Percentiles rank a stretch among this genome's conserved stretches.
Evolutionary conservation across 129 eudicot genomes (phyloP).

Genomic region (Erigeron canadensis): DNA sequence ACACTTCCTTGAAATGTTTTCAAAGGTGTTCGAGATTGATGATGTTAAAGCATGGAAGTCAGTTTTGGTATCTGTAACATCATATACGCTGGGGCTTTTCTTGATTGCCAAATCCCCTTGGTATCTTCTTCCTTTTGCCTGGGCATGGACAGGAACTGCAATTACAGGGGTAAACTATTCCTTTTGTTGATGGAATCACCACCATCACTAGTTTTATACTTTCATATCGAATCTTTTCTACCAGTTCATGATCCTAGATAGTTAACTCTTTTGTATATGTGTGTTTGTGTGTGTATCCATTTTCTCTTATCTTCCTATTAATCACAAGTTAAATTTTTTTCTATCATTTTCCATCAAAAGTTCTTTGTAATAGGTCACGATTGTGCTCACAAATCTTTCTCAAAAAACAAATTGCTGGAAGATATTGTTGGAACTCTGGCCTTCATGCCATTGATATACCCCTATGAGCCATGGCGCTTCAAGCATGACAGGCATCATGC

Average conservation of each 20-base stretch:
- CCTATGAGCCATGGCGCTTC: slow-evolving; percentile 97
- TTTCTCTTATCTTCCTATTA: background rate
- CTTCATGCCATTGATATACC: slow-evolving; percentile 86
- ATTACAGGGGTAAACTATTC: slow-evolving; percentile 79
- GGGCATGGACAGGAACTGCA: slow-evolving; percentile 99
- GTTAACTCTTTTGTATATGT: background rate
- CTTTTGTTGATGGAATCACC: background rate
- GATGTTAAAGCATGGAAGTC: slow-evolving; percentile 89
- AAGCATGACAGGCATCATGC: slow-evolving; percentile 98
- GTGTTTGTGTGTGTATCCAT: background rate
- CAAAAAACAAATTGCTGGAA: slow-evolving; percentile 86
- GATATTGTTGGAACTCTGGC: slow-evolving; percentile 96
- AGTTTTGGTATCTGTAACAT: slow-evolving; percentile 69
- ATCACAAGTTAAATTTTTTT: slow-evolving; percentile 8
- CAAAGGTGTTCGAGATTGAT: slow-evolving; percentile 91
- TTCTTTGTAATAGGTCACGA: slow-evolving; percentile 98
- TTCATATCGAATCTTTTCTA: no score
- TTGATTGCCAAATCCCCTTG: slow-evolving; percentile 89
- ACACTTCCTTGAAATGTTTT: background rate
- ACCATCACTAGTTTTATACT: background rate
- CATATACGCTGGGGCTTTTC: slow-evolving; percentile 80
- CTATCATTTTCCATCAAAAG: slow-evolving; percentile 44
- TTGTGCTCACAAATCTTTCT: slow-evolving; percentile 98
- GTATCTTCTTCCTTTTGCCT: slow-evolving; percentile 93
- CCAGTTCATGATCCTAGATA: background rate